A percentile compares a stretch with the other conserved stretches of the same genome.
Conservation (phyloP, 208 protist species). For the Angomonas desouzai region DNA sequence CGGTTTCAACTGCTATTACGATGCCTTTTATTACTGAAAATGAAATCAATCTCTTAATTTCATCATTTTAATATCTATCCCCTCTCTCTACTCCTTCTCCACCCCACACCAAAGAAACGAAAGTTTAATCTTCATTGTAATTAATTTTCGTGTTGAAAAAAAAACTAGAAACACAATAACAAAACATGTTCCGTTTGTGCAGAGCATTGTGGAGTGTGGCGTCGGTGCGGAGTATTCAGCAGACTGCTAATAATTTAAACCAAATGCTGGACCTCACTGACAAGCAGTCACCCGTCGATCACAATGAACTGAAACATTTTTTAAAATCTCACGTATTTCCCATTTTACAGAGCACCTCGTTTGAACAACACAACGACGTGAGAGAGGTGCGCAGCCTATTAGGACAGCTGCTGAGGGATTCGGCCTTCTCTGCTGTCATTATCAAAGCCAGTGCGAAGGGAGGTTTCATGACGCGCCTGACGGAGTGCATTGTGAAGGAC, state of each 20-base stretch:
- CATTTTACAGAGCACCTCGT: constrained; percentile 48
- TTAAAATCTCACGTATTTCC: constrained; percentile 62
- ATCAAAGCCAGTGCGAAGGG: constrained; percentile 44
- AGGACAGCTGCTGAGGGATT: constrained; percentile 66
- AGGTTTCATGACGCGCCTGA: constrained; percentile 44
- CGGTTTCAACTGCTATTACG: no score
- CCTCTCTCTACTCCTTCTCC: no score
- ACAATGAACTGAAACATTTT: constrained; percentile 51
- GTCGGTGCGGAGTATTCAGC: constrained; percentile 20
- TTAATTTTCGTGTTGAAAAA: background rate
- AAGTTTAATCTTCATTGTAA: background rate
- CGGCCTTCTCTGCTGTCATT: constrained; percentile 65
- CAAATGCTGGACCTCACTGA: constrained; percentile 41
- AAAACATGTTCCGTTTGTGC: constrained; percentile 22
- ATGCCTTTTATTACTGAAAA: no score
- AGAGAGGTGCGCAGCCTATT: constrained; percentile 42
- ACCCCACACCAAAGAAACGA: no score
- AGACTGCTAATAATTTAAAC: constrained; percentile 48
- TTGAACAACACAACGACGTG: constrained; percentile 55
- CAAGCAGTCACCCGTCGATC: constrained; percentile 18
- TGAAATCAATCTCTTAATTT: no score
- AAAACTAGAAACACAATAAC: background rate
- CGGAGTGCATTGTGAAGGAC: constrained; percentile 67
- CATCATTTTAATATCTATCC: no score
- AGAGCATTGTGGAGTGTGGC: constrained; percentile 14